Percentiles rank a stretch among this genome's conserved stretches.
phyloP scores from a whole-genome alignment of 495 filamentous ascomycete species.

The Annulohypoxylon moriforme region DNA sequence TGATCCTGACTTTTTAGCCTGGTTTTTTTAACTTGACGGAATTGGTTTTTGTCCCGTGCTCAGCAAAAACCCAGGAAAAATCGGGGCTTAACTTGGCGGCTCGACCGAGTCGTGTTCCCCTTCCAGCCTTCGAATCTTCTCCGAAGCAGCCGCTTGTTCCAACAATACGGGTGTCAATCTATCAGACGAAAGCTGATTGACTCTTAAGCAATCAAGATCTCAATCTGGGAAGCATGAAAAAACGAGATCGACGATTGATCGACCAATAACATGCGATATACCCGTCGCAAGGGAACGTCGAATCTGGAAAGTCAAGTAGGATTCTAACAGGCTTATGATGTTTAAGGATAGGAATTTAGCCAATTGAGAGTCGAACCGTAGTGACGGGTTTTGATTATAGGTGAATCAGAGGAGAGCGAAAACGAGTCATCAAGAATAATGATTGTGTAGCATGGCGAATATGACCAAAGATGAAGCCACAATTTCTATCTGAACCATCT shows the following conservation, averaged over 20 bases:
- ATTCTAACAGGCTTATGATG: conserved; percentile 20
- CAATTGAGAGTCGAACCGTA: conserved; percentile 28
- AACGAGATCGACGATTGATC: background rate
- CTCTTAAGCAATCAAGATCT: conserved; percentile 6
- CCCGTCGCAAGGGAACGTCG: conserved; percentile 13
- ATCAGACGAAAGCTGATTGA: conserved; percentile 16
- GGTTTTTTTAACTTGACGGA: conserved; percentile 16
- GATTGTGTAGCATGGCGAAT: conserved; percentile 16
- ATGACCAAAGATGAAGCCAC: conserved; percentile 15
- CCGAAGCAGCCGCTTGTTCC: conserved; percentile 17
- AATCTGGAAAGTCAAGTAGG: conserved; percentile 2
- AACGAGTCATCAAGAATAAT: background rate
- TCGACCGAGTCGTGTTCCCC: conserved; percentile 16
- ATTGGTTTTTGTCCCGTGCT: conserved; percentile 30
- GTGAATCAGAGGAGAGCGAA: conserved; percentile 16
- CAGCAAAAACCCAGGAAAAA: conserved; percentile 18
- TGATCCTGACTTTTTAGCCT: conserved; percentile 27
- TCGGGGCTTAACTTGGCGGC: conserved; percentile 17
- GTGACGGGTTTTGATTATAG: conserved; percentile 20
- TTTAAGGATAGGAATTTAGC: conserved; percentile 20
- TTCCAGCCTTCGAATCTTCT: conserved; percentile 10
- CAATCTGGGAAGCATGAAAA: conserved; percentile 1
- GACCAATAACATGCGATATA: background rate
- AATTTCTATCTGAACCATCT: conserved; percentile 2
- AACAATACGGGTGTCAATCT: conserved; percentile 13